Base-by-base conservation (phyloP, 2,329 filamentous ascomycete species). In the Colletotrichum melonis region DNA sequence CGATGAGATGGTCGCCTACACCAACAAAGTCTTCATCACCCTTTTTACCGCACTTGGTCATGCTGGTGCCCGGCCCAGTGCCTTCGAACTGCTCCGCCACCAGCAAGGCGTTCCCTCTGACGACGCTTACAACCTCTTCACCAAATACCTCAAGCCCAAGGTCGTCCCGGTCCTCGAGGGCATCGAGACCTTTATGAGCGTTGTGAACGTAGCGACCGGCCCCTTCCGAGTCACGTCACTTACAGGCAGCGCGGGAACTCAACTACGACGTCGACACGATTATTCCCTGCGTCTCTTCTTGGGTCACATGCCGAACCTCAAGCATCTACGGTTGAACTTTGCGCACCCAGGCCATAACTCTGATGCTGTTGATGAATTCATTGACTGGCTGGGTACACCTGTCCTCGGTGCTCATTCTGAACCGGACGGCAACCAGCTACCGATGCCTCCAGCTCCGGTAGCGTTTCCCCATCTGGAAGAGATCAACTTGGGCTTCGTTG, bases 311-410 rank as follows among this genome's bases (percentile, higher is more conserved):
- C 73, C 79, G 4, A 86, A 87, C 22, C 73, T 92, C 6, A 82
- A 83, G 35, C 86, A 89, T 75, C 81, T 92, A 5, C 85, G 90
- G 3, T 77, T 91, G 56, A 91, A 91, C 75, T 86, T 88, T 35
- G 75, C 77, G 14, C 11, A 42, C 8, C 70, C 64, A n/a, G 63
- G 70, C 0, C 62, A 74, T 19, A 63, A 38, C 8, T 26, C 70
- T 0, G 22, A 67, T 19, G 52, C 24, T 6, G 5, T 60, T 4
- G 71, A 78, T 0, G 75, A 78, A 1, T 75, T 89, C 12, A 69
- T 89, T 3, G 32, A 76, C 14, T 89, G 81, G 85, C 77, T 87
- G 11, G 80, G 77, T 4, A 63, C 67, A 3, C 69, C 77, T 9
- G 69, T 74, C 3, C 60, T 59, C 5, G 14, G 56, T 9, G 26